phyloP scores from a whole-genome alignment of 2,329 filamentous ascomycete genomes.

The Xylaria sp. region DNA sequence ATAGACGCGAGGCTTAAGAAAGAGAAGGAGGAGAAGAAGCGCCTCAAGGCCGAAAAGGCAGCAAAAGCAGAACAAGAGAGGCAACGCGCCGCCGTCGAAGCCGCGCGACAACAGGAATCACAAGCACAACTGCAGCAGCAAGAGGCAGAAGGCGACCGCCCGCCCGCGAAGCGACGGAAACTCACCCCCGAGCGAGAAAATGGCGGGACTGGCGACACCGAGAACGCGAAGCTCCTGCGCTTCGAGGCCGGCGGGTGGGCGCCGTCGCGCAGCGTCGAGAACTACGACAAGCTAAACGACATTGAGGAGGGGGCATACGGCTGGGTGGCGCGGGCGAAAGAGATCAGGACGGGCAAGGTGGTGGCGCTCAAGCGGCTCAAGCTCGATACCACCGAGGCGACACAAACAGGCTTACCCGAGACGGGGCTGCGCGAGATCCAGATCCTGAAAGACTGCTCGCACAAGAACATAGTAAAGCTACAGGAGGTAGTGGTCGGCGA shows the following conservation, averaged over 20 bases:
- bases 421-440: constrained; percentile 94
- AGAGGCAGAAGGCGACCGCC: constrained; percentile 42
- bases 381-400: constrained; percentile 68
- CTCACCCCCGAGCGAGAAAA: constrained; percentile 54
- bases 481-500: constrained; percentile 82
- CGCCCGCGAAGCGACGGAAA: constrained; percentile 67
- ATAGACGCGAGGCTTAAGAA: constrained; percentile 73
- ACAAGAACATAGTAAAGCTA: constrained; percentile 82
- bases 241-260: constrained; percentile 74
- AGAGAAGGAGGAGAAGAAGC: constrained; percentile 90
- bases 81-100: constrained; percentile 35
- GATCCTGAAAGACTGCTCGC: constrained; percentile 79
- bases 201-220: constrained; percentile 17
- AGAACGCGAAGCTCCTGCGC: constrained; percentile 65
- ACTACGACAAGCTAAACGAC: constrained; percentile 91
- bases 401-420: constrained; percentile 75
- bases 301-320: constrained; percentile 98
- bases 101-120: constrained; percentile 38
- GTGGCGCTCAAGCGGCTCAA: constrained; percentile 95
- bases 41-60: constrained; percentile 81
- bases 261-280: constrained; percentile 76
- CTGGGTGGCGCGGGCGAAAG: constrained; percentile 84
- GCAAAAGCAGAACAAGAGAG: constrained; percentile 66
- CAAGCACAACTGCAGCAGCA: constrained; percentile 35
- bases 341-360: constrained; percentile 74